These are phyloP conservation scores for Melocanna baccifera DNA, from an alignment of 176 grass and related monocot species.

Conservation along the genomic window DNA sequence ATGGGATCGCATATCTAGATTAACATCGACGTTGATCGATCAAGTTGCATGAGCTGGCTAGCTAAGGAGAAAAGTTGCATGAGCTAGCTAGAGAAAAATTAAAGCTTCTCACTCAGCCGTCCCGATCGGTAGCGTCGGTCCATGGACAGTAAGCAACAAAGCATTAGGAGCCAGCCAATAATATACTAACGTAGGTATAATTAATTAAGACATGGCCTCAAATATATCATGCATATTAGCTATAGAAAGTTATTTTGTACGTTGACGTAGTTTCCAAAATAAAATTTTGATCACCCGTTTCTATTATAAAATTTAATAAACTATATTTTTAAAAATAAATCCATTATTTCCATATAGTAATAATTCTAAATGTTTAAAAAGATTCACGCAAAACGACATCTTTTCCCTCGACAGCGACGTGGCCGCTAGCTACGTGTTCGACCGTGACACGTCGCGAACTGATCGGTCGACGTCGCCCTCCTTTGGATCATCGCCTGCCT, in stretches of 20 bases:
- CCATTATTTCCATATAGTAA: too few relatives aligned
- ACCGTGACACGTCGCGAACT: background rate
- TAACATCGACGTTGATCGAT: background rate
- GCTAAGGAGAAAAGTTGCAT: background rate
- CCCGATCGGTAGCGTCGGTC: background rate
- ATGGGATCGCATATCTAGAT: background rate
- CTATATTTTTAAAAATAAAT: too few relatives aligned
- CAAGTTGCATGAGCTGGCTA: background rate
- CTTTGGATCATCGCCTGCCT: background rate
- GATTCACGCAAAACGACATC: too few relatives aligned
- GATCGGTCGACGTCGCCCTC: background rate
- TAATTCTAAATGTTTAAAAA: too few relatives aligned
- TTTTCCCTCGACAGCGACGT: background rate
- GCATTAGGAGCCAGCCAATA: background rate
- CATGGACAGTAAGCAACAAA: background rate
- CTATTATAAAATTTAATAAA: too few relatives aligned
- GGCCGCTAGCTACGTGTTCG: background rate
- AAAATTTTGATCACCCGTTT: too few relatives aligned
- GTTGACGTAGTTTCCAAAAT: too few relatives aligned
- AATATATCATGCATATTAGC: too few relatives aligned
- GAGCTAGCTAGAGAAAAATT: background rate
- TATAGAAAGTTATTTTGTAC: too few relatives aligned
- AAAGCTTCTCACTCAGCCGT: background rate
- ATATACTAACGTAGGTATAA: background rate
- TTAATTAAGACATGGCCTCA: background rate